A percentile compares a stretch with the other conserved stretches of the same genome.
Evolutionary conservation across 352 stramenopile species (phyloP).

Genomic region (Globisporangium uncinulatum): DNA sequence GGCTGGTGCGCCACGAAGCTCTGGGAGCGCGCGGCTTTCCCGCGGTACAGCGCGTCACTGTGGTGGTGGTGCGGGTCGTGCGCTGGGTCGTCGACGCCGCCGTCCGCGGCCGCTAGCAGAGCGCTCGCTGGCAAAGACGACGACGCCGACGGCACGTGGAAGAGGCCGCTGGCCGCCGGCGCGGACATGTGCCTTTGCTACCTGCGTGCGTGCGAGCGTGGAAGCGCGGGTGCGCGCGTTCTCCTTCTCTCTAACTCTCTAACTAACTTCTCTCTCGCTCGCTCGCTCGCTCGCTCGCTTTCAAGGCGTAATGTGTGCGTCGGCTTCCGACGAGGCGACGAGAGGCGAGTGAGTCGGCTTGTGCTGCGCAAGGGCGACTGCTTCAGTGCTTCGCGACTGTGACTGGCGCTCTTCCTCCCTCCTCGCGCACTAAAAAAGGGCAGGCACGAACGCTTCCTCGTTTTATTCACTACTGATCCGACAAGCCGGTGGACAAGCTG

Average conservation of each 20-base stretch:
- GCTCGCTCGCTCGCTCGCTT: no score
- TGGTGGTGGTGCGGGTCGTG: background rate
- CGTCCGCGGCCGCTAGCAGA: slow-evolving; percentile 18
- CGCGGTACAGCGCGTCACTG: background rate
- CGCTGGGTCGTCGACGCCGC: background rate
- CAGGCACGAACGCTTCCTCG: background rate
- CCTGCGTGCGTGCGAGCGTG: background rate
- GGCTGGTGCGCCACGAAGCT: slow-evolving; percentile 15
- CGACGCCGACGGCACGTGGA: slow-evolving; percentile 15
- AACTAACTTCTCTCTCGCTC: no score
- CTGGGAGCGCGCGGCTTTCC: slow-evolving; percentile 12
- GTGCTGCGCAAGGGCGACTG: no score
- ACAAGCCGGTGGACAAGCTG: no score
- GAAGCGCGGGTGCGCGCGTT: no score
- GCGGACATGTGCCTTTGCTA: slow-evolving; percentile 5
- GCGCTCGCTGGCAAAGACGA: slow-evolving; percentile 15
- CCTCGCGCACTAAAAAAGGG: background rate
- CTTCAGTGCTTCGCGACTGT: background rate
- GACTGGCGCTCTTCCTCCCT: background rate
- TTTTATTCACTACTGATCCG: background rate
- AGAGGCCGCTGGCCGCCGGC: slow-evolving; percentile 17
- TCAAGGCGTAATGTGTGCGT: no score
- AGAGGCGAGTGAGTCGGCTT: no score
- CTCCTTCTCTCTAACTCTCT: no score
- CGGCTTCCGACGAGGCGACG: no score